These are phyloP conservation scores for Cercospora zeae-maydis DNA, from an alignment of 2,329 filamentous ascomycete species.

Conservation along the genomic window DNA sequence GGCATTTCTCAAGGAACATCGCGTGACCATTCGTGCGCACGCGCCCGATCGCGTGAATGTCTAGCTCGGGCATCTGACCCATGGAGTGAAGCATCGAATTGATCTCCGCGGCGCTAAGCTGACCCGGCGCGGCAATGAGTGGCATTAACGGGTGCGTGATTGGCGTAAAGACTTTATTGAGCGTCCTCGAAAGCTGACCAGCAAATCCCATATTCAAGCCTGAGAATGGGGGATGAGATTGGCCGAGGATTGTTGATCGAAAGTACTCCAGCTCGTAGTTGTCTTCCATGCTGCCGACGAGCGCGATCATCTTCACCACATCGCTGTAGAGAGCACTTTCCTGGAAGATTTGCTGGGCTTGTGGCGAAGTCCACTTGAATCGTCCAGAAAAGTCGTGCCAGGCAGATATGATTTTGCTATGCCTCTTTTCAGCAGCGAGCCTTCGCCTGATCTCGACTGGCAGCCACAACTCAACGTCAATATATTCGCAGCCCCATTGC, in stretches of 20 bases:
- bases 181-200: constrained; percentile 77
- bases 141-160: constrained; percentile 83
- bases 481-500: constrained; percentile 85
- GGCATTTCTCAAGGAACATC: constrained; percentile 71
- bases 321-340: constrained; percentile 72
- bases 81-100: constrained; percentile 74
- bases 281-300: constrained; percentile 75
- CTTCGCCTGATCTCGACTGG: constrained; percentile 69
- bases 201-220: constrained; percentile 83
- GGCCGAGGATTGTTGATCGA: constrained; percentile 66
- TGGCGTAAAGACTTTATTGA: constrained; percentile 83
- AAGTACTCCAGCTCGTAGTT: constrained; percentile 92
- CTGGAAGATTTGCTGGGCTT: constrained; percentile 68
- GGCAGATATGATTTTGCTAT: constrained; percentile 83
- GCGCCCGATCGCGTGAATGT: constrained; percentile 75
- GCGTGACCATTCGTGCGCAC: constrained; percentile 71
- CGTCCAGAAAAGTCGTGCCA: constrained; percentile 84
- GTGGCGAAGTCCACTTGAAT: constrained; percentile 75
- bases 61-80: constrained; percentile 74
- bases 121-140: constrained; percentile 79
- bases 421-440: constrained; percentile 67
- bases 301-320: constrained; percentile 87
- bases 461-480: constrained; percentile 84
- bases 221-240: constrained; percentile 68
- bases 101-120: constrained; percentile 81